Evolutionary conservation across 345 rosid species (phyloP).

Genomic region (Brassica incana): DNA sequence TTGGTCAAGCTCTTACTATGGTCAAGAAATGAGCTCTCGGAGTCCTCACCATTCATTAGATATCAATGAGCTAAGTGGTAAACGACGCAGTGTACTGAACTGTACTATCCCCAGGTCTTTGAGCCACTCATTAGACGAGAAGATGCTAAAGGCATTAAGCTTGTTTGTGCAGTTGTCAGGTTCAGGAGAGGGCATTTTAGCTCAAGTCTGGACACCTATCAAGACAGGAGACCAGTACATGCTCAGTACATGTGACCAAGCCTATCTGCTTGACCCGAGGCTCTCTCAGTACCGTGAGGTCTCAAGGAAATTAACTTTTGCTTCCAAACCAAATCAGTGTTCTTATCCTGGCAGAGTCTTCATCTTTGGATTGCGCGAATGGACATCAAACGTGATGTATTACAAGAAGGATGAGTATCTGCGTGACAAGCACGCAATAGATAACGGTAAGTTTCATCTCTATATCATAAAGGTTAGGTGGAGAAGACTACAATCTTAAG

Average conservation of each 20-base stretch:
- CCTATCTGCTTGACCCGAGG: constrained; percentile 77
- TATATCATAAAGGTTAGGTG: no score
- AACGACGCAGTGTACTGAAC: constrained; percentile 32
- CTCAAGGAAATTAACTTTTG: constrained; percentile 71
- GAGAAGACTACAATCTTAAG: no score
- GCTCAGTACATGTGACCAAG: constrained; percentile 77
- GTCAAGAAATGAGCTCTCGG: constrained; percentile 39
- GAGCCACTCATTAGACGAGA: constrained; percentile 65
- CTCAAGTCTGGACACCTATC: constrained; percentile 83
- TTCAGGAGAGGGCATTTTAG: constrained; percentile 76
- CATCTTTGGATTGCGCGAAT: constrained; percentile 73
- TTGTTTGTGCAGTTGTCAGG: constrained; percentile 66
- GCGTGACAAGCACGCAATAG: constrained; percentile 57
- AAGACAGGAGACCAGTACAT: constrained; percentile 60
- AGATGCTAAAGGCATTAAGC: constrained; percentile 84
- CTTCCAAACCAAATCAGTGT: constrained; percentile 59
- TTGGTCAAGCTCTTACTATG: constrained; percentile 41
- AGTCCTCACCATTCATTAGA: constrained; percentile 26
- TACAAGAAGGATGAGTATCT: constrained; percentile 69
- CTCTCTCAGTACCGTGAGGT: constrained; percentile 89
- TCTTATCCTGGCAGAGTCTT: constrained; percentile 84
- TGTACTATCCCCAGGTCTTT: constrained; percentile 47
- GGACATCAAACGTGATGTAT: constrained; percentile 86
- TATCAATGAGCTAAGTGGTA: constrained; percentile 29
- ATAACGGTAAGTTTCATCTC: no score